A percentile compares a stretch with the other conserved stretches of the same genome.
phyloP scores from a whole-genome alignment of 768 basidiomycete genomes.

The Tubosaeta sp. region DNA sequence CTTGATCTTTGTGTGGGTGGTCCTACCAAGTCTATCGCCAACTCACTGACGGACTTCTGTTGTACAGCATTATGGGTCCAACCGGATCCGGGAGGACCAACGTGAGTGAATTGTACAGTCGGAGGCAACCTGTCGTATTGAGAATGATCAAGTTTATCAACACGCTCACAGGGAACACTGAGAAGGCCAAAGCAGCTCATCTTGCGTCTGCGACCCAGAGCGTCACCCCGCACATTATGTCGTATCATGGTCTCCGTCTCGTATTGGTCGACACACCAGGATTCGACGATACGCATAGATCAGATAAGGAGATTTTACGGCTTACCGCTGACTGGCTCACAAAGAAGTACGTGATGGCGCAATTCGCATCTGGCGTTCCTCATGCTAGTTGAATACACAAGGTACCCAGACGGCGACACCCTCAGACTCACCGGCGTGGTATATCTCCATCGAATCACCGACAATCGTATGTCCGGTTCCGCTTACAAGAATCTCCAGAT shows the following conservation, averaged over 20 bases:
- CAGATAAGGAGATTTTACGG: background rate
- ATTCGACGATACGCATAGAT: background rate
- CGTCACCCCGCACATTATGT: background rate
- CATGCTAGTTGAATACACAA: background rate
- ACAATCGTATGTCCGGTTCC: slow-evolving; percentile 33
- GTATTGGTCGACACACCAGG: background rate
- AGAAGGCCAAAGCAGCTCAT: background rate
- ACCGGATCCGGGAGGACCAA: background rate
- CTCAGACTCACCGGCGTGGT: slow-evolving; percentile 28
- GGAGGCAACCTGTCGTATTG: background rate
- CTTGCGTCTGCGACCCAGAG: background rate
- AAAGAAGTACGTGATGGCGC: too few species aligned
- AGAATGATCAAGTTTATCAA: background rate
- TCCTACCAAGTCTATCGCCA: background rate
- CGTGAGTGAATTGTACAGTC: background rate
- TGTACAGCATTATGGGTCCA: background rate
- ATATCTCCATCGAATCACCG: slow-evolving; percentile 34
- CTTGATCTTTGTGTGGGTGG: background rate
- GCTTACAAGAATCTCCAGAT: slow-evolving; percentile 27
- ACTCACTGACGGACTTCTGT: background rate
- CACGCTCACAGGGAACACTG: background rate
- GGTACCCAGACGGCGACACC: background rate
- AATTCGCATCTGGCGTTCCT: background rate
- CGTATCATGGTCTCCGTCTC: background rate
- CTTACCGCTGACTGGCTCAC: too few species aligned